Evolutionary conservation across 805 yeast genomes (phyloP).

Genomic region (Saccharomyces kudriavzevii): DNA sequence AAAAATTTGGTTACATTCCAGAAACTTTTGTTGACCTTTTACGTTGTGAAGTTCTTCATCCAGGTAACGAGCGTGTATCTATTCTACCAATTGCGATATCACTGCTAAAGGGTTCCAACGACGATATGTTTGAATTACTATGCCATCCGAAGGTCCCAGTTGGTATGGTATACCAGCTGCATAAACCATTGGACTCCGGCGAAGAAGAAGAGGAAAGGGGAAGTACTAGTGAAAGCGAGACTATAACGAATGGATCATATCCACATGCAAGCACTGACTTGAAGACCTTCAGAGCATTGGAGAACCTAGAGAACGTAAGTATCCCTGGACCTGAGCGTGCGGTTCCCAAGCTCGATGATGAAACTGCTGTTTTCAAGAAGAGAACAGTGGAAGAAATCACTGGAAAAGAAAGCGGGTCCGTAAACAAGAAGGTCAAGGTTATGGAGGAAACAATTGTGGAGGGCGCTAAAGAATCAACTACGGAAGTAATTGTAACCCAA

Average conservation of each 20-base stretch:
- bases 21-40: slow-evolving; percentile 34
- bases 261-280: neutral
- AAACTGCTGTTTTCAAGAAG: slow-evolving; percentile 8
- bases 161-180: slow-evolving; percentile 23
- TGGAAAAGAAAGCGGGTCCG: neutral
- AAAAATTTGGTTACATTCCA: slow-evolving; percentile 25
- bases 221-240: neutral
- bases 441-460: slow-evolving; percentile 7
- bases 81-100: slow-evolving; percentile 62
- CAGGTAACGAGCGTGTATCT: slow-evolving; percentile 55
- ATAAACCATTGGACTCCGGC: slow-evolving; percentile 20
- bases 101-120: slow-evolving; percentile 38
- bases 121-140: slow-evolving; percentile 49
- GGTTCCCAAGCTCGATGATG: slow-evolving; percentile 2
- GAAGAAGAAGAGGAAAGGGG: slow-evolving; percentile 22
- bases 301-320: neutral
- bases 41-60: slow-evolving; percentile 53
- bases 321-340: neutral
- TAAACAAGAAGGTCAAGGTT: neutral
- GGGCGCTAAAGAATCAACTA: neutral
- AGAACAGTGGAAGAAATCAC: slow-evolving; percentile 3
- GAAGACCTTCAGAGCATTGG: neutral
- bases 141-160: slow-evolving; percentile 72
- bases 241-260: neutral
- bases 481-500: slow-evolving; percentile 2